phyloP scores from a whole-genome alignment of 441 rosid species.

The Syzygium malaccense region DNA sequence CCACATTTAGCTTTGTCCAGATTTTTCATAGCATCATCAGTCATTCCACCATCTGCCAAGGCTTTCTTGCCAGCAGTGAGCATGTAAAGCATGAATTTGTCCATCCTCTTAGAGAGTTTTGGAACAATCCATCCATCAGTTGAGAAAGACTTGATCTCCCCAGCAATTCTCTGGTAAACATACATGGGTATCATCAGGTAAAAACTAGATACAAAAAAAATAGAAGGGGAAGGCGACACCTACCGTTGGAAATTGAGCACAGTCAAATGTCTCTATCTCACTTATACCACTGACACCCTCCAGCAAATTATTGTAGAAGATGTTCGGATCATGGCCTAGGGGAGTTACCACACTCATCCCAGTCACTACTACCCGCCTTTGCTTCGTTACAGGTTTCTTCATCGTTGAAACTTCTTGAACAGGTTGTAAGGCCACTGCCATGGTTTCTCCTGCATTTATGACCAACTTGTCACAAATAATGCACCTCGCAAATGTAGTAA shows the following conservation, averaged over 20 bases:
- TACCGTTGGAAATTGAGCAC: conserved; percentile 21
- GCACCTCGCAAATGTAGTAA: neutral
- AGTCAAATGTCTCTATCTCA: conserved; percentile 21
- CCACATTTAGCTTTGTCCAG: conserved; percentile 20
- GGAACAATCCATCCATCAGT: conserved; percentile 15
- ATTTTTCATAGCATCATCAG: neutral
- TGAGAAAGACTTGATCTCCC: conserved; percentile 18
- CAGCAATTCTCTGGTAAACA: conserved; percentile 16
- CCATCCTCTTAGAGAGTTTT: conserved; percentile 9
- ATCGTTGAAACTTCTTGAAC: neutral
- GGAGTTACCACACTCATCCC: conserved; percentile 24
- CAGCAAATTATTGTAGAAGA: conserved; percentile 16
- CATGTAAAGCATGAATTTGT: conserved; percentile 19
- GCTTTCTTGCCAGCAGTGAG: conserved; percentile 19
- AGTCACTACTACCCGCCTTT: conserved; percentile 23
- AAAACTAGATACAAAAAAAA: neutral
- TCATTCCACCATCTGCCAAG: conserved; percentile 14
- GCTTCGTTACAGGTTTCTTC: neutral
- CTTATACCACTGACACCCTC: conserved; percentile 25
- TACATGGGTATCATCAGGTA: neutral
- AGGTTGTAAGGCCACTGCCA: conserved; percentile 8
- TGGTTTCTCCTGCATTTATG: neutral
- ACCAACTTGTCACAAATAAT: neutral
- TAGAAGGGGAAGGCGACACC: neutral
- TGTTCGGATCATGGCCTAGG: conserved; percentile 15